Base-by-base conservation (phyloP, 108 stramenopile species). In the Pseudonitzschia multiseries region DNA sequence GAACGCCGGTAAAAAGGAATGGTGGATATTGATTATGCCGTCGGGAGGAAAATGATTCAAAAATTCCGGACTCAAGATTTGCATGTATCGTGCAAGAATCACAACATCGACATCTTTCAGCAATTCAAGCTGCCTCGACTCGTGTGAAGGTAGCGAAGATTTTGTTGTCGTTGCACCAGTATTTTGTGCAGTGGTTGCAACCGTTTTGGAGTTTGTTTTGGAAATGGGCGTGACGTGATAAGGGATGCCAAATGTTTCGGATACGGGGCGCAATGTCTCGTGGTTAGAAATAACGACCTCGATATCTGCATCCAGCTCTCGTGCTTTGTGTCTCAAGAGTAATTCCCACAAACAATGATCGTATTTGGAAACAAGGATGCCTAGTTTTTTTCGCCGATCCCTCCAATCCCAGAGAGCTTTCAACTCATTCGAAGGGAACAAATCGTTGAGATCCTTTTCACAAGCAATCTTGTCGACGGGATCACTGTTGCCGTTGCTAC, bases 341-440 rank as follows among this genome's bases (percentile, higher is more conserved):
- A 95, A 76, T 71, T 95, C 94, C 89, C 92, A 95, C 13, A 94
- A 72, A 70, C 89, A 90, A 63, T 93, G 93, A 69, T 94, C 93
- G 50, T 92, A 86, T 65, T 94, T 94, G 40, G 83, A 82, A 14
- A 86, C 89, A 74, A 84, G 79, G 33, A 87, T 72, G 0, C 70
- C 70, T 4, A 84, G 21, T 50, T 69, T 67, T 32, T 74, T 74
- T 17, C 59, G 52, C 1, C 64, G 32, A 46, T 84, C 83, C 9
- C 79, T 54, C 83, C 83, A 84, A 69, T 84, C 74, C 69, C 80
- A 52, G 12, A 59, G 33, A 6, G 46, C 26, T 21, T 79, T 44
- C 74, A 84, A 73, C 9, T 41, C 14, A 50, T 78, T 68, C 14
- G 41, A 26, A 41, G 70, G 51, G n/a, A 44, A 29, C 44, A 50